Evolutionary conservation across 352 stramenopile genomes (phyloP).

Genomic region (Pythium scleroteichum): DNA sequence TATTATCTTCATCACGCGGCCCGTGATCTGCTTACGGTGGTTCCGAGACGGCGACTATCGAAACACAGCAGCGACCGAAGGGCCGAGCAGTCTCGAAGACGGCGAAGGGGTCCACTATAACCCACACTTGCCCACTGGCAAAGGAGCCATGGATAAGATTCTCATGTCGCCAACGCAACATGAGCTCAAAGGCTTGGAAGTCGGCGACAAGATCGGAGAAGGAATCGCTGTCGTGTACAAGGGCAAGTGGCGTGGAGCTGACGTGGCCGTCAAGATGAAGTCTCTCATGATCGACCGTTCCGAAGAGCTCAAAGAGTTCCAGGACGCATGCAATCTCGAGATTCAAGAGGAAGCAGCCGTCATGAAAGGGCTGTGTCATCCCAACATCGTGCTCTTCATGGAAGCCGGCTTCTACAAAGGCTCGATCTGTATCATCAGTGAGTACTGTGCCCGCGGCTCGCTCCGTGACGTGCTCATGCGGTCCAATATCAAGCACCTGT

Average conservation of each 20-base stretch:
- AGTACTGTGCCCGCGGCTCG: conserved; percentile 93
- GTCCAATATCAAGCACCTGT: conserved; percentile 65
- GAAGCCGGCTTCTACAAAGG: conserved; percentile 83
- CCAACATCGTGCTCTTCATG: conserved; percentile 90
- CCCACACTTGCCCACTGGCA: conserved; percentile 18
- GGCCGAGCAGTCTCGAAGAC: conserved; percentile 14
- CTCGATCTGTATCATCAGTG: conserved; percentile 95
- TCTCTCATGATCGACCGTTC: conserved; percentile 66
- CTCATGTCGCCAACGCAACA: conserved; percentile 45
- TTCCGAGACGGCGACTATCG: conserved; percentile 34
- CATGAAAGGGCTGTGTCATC: conserved; percentile 80
- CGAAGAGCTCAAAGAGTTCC: conserved; percentile 69
- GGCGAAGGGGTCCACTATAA: conserved; percentile 17
- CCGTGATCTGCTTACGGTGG: conserved; percentile 53
- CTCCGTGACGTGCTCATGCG: conserved; percentile 93
- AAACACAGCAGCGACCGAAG: conserved; percentile 4
- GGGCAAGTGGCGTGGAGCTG: conserved; percentile 94
- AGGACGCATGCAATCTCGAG: conserved; percentile 82
- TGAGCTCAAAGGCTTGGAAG: conserved; percentile 77
- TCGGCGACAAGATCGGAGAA: conserved; percentile 84
- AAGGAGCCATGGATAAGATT: conserved; percentile 8
- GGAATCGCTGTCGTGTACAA: conserved; percentile 92
- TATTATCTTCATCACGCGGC: conserved; percentile 72
- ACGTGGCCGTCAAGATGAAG: conserved; percentile 96
- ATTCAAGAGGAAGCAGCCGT: conserved; percentile 82